Base-by-base conservation (phyloP, 2,329 filamentous ascomycete species). In the Paecilomyces dactylethromorphus region DNA sequence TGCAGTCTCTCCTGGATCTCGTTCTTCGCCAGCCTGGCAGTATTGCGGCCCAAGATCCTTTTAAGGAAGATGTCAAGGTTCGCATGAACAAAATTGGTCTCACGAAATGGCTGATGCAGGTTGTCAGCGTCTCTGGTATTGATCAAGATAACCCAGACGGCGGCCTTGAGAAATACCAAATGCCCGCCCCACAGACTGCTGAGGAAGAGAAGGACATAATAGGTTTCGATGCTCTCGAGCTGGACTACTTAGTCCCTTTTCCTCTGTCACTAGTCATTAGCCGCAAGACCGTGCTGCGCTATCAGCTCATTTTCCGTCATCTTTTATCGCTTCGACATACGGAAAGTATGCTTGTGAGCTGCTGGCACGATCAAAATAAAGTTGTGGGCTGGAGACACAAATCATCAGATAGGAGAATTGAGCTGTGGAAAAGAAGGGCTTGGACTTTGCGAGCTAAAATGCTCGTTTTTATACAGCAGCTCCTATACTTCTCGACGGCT, bases 1-100 rank as follows among this genome's bases (percentile, higher is more conserved):
- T 99, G 50, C 94, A 99, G 73, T 97, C 92, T 10, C 80, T 99
- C 29, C 84, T 99, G n/a, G 94, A 99, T 72, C 84, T 97, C 26
- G 93, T 97, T 0, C 82, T 99, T 55, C 91, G 94, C n/a, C 94
- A 99, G 69, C 92, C 94, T 1, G 94, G 94, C 50, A 97, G 90
- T 67, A 89, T 96, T 54, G 93, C 96, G 13, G 92, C 92, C 0
- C 84, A 96, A 59, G 94, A 99, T 71, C 92, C 93, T 0, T 99
- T 96, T 82, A 99, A 97, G 71, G 94, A 99, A 76, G 93, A 99
- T 70, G 91, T 99, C 74, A 96, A 95, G 74, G 91, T 99, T 22
- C 88, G 92, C 68, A 97, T 97, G 89, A 97, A 97, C 72, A 92
- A 96, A 66, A 87, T 93, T 45, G 91, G 91, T 5, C 84, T 99